Conservation (phyloP, 495 filamentous ascomycete species). For the Talaromyces trachyspermus region DNA sequence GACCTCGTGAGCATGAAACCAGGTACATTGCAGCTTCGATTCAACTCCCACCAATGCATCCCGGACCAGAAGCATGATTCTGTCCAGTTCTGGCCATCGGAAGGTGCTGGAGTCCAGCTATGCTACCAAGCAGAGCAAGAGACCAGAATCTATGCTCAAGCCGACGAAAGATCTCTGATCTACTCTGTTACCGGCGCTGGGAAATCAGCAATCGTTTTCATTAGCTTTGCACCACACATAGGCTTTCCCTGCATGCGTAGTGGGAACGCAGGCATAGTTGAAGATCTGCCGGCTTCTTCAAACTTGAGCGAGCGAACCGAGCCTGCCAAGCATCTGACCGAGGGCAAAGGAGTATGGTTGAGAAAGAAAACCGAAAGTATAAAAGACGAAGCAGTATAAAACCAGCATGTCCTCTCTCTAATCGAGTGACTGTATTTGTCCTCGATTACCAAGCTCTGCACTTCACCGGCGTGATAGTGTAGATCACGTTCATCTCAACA, state of each 20-base stretch:
- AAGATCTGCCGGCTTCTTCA: not conserved
- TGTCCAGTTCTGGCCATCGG: constrained; percentile 54
- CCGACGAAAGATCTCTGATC: constrained; percentile 54
- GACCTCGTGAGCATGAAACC: constrained; percentile 65
- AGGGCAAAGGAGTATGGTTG: constrained; percentile 34
- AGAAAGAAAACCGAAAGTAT: no score
- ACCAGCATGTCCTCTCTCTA: no score
- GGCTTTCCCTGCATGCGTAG: constrained; percentile 26
- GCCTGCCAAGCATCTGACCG: constrained; percentile 25
- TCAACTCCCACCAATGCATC: no score
- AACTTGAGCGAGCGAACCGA: constrained; percentile 19
- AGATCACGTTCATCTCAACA: no score
- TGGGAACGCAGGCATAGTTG: not conserved
- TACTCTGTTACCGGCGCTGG: constrained; percentile 38
- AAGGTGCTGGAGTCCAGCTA: constrained; percentile 37
- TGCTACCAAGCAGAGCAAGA: constrained; percentile 47
- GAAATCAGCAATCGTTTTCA: constrained; percentile 44
- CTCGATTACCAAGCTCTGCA: no score
- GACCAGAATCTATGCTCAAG: constrained; percentile 42
- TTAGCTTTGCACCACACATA: constrained; percentile 57
- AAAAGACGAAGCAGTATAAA: no score
- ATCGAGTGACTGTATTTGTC: no score
- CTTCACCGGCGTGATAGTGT: no score
- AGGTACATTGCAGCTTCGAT: no score
- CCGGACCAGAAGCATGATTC: constrained; percentile 30